phyloP scores from a whole-genome alignment of 2,329 filamentous ascomycete genomes.

The Paraphaeosphaeria sporulosa region DNA sequence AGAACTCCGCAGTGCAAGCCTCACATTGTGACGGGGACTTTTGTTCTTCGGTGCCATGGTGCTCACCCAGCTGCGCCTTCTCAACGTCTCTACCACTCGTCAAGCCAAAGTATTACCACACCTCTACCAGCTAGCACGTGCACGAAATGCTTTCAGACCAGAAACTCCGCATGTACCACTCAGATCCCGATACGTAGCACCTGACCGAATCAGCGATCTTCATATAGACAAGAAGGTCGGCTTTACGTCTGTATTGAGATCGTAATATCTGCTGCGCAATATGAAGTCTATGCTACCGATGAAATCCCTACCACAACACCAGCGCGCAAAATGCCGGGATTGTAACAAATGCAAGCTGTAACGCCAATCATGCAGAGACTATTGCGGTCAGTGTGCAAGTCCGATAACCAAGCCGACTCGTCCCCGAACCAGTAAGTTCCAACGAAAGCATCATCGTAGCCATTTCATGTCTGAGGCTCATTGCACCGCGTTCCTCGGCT shows the following conservation, averaged over 20 bases:
- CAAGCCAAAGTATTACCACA: no score
- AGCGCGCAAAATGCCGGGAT: neutral
- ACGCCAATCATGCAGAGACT: neutral
- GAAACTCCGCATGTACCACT: neutral
- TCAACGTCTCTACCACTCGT: no score
- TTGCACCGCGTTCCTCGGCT: constrained; percentile 49
- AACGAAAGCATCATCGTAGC: neutral
- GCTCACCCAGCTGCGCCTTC: no score
- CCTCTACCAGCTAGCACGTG: no score
- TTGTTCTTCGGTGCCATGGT: no score
- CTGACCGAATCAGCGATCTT: neutral
- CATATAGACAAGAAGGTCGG: neutral
- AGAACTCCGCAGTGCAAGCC: no score
- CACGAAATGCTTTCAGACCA: no score
- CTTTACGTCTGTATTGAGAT: neutral
- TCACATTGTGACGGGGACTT: no score
- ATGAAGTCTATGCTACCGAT: neutral
- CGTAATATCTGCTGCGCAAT: neutral
- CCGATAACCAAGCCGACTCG: neutral
- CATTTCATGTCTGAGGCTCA: constrained; percentile 4
- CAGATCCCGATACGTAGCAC: neutral
- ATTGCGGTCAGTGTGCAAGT: no score
- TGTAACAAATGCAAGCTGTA: constrained; percentile 18
- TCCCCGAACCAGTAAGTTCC: neutral
- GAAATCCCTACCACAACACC: neutral